phyloP scores from a whole-genome alignment of 83 land plant species.

The Picea mariana region DNA sequence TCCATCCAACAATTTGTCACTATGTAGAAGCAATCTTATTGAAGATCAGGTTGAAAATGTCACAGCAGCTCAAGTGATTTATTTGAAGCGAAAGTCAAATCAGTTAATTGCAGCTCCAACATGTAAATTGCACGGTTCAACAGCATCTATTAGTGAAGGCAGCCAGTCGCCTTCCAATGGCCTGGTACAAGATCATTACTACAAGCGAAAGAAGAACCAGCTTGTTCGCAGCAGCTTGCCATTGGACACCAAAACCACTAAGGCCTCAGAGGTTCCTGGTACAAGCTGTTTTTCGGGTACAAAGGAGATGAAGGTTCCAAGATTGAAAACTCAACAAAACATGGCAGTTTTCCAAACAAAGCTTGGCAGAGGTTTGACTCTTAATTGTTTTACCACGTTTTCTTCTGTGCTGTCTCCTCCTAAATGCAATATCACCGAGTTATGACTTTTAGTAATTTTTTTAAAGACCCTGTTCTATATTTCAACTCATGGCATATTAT shows the following conservation, averaged over 20 bases:
- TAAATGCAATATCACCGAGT: background rate
- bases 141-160: constrained; percentile 17
- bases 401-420: constrained; percentile 13
- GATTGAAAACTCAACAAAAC: background rate
- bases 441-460: background rate
- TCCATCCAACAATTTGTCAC: background rate
- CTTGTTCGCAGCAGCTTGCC: constrained; percentile 50
- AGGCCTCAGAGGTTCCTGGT: constrained; percentile 8
- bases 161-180: constrained; percentile 17
- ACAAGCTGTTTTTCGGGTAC: background rate
- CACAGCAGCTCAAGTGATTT: constrained; percentile 6
- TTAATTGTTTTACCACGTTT: background rate
- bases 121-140: background rate
- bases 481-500: too few relatives aligned
- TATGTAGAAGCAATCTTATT: background rate
- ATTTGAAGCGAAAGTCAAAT: constrained; percentile 68
- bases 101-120: constrained; percentile 68
- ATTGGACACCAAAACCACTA: constrained; percentile 25
- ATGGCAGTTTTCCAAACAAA: constrained; percentile 15
- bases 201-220: constrained; percentile 80
- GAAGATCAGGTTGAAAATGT: constrained; percentile 5
- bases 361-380: constrained; percentile 20
- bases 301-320: constrained; percentile 6
- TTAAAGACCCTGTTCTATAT: too few relatives aligned
- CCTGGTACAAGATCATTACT: constrained; percentile 42